Base-by-base conservation (phyloP, 345 rosid species). In the Ceriops zippeliana region DNA sequence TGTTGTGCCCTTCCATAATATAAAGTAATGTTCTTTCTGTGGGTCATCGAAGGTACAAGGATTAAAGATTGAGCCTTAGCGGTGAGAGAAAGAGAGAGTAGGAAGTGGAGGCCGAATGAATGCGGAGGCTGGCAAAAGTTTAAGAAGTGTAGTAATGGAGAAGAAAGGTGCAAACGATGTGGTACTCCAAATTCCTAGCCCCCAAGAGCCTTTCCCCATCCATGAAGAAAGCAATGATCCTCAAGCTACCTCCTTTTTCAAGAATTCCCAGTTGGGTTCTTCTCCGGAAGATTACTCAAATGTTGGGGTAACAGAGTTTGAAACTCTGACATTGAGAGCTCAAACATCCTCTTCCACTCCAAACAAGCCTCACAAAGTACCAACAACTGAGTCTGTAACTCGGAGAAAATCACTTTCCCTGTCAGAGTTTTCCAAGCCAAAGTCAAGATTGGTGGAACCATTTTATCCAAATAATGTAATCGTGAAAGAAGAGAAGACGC, bases 371-470 rank as follows among this genome's bases (percentile, higher is more conserved):
- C 83, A 83, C 7, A 78, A 58, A 70, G 58, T 73, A 66, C 83
- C 85, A 53, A 24, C 71, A 19, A 63, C 46, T 8, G 68, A 70
- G 15, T 51, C 63, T 26, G 58, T 82, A 32, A 78, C 63, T 21
- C 70, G 70, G 51, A 70, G 76, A 51, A 75, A 42, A 47, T 61
- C 87, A 20, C 42, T 83, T 52, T 24, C 63, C 19, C 74, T 74
- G 57, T 87, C 87, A 5, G 74, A 75, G 4, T 85, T 81, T 71
- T 74, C 84, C 0, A 85, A 81, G 84, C 86, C 91, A 5, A 87
- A 87, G 73, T 87, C 91, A 22, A 77, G 89, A 69, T 71, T 87
- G 20, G 76, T 72, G 6, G 91, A 87, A 70, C 85, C 87, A 26
- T 16, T 74, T 0, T 73, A 73, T 67, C 73, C 68, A 52, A 63